A percentile compares a stretch with the other conserved stretches of the same genome.
Evolutionary conservation across 192 early-diverging fungal species (phyloP).

Genomic region (Podila verticillata): DNA sequence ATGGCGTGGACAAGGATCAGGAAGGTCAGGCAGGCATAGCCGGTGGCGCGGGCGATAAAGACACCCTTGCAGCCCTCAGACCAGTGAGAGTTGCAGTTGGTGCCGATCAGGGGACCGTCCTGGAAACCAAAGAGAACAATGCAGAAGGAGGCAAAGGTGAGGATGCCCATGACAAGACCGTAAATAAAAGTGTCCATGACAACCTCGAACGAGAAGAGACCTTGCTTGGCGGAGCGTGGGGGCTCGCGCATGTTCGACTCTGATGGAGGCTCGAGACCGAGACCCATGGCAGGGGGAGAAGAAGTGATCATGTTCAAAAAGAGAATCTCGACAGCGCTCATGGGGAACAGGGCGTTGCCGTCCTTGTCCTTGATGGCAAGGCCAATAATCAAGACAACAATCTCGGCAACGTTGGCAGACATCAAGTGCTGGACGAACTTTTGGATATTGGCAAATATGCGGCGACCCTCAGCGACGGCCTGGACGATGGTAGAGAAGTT

Average conservation of each 20-base stretch:
- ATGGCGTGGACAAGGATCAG: conserved; percentile 79
- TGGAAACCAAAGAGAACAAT: conserved; percentile 71
- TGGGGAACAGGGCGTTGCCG: conserved; percentile 72
- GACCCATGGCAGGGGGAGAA: conserved; percentile 80
- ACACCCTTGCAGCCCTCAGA: conserved; percentile 63
- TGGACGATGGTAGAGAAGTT: conserved; percentile 84
- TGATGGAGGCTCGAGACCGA: conserved; percentile 74
- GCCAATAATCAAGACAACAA: conserved; percentile 74
- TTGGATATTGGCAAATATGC: conserved; percentile 81
- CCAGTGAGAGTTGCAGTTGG: conserved; percentile 57
- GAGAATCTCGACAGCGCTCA: conserved; percentile 81
- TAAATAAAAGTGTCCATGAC: conserved; percentile 76
- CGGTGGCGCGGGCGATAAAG: conserved; percentile 75
- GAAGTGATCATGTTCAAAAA: conserved; percentile 82
- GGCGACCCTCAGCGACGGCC: conserved; percentile 82
- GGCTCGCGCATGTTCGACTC: conserved; percentile 78
- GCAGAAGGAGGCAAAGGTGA: conserved; percentile 72
- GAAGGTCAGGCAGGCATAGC: conserved; percentile 77
- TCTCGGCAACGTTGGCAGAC: conserved; percentile 75
- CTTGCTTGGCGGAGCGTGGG: conserved; percentile 66
- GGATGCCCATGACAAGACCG: conserved; percentile 69
- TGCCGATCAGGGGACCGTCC: conserved; percentile 62
- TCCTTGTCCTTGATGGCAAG: conserved; percentile 70
- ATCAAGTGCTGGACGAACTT: conserved; percentile 79
- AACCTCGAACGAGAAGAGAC: conserved; percentile 75